These are phyloP conservation scores for Fagopyrum tataricum DNA, from an alignment of 148 eudicot genomes.

Conservation along the genomic window DNA sequence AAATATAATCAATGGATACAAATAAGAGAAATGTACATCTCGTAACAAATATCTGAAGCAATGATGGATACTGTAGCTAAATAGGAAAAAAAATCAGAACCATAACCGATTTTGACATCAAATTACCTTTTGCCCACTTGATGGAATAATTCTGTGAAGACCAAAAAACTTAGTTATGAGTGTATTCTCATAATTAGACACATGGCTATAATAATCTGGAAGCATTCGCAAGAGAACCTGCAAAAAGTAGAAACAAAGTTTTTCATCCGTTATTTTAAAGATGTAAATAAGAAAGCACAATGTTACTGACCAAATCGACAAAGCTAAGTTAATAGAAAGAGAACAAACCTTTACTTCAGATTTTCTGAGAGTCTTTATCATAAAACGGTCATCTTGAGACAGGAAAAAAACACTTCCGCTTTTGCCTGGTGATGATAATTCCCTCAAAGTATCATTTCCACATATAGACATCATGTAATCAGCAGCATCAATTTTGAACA, in stretches of 20 bases:
- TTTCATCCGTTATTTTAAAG: not conserved
- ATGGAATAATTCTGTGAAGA: slow-evolving; percentile 89
- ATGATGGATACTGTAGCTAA: not conserved
- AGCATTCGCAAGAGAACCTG: slow-evolving; percentile 96
- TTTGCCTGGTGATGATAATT: slow-evolving; percentile 96
- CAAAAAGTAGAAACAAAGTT: not conserved
- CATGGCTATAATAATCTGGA: slow-evolving; percentile 81
- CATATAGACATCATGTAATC: slow-evolving; percentile 99
- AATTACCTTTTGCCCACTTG: slow-evolving; percentile 91
- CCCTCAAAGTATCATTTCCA: slow-evolving; percentile 93
- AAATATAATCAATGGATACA: not conserved
- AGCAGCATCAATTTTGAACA: slow-evolving; percentile 97
- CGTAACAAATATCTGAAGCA: not conserved
- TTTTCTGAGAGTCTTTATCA: slow-evolving; percentile 91
- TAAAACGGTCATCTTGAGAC: slow-evolving; percentile 97
- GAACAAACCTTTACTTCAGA: slow-evolving; percentile 85
- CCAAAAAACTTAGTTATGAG: slow-evolving; percentile 97
- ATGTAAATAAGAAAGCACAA: slow-evolving; percentile 6
- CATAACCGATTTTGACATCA: not conserved
- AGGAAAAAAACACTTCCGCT: slow-evolving; percentile 96
- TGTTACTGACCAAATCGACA: not conserved
- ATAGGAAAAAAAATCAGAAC: not conserved
- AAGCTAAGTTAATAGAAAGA: not conserved
- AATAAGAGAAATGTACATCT: not conserved
- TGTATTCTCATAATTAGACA: slow-evolving; percentile 77